phyloP scores from a whole-genome alignment of 208 protist species.

The Trypanosomatidae sp. region DNA sequence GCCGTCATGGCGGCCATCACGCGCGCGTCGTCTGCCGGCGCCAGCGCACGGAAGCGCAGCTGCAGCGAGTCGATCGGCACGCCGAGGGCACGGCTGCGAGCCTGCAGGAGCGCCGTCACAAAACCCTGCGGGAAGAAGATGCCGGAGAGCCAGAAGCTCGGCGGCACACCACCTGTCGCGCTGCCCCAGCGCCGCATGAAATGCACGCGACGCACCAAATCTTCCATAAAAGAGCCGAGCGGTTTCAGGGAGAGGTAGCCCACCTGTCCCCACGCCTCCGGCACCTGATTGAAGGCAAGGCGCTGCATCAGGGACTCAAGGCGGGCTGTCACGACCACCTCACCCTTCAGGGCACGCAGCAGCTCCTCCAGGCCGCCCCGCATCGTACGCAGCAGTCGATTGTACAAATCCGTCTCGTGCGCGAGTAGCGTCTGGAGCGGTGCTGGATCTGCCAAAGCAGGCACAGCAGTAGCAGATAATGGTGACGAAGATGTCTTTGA shows the following conservation, averaged over 20 bases:
- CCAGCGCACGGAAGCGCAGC: constrained; percentile 61
- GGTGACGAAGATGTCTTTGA: neutral
- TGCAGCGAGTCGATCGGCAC: constrained; percentile 90
- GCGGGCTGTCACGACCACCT: constrained; percentile 84
- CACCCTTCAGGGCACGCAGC: constrained; percentile 78
- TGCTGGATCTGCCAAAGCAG: constrained; percentile 47
- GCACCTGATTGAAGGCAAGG: constrained; percentile 90
- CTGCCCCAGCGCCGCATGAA: constrained; percentile 93
- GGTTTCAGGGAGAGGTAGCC: constrained; percentile 95
- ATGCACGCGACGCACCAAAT: constrained; percentile 85
- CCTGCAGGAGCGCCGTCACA: constrained; percentile 88
- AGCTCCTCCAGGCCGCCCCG: constrained; percentile 55
- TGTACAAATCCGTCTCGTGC: constrained; percentile 92
- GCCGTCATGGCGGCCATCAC: constrained; percentile 22
- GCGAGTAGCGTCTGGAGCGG: constrained; percentile 81
- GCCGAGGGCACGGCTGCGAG: constrained; percentile 75
- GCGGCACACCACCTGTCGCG: constrained; percentile 81
- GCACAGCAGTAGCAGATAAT: too few relatives aligned
- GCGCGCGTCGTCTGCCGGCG: constrained; percentile 22
- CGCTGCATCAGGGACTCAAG: constrained; percentile 77
- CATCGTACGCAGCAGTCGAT: constrained; percentile 70
- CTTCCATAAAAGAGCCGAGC: constrained; percentile 92
- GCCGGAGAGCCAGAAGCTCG: constrained; percentile 95
- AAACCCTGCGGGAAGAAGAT: constrained; percentile 98
- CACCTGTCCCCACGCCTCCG: constrained; percentile 81